Conservation (phyloP, 345 rosid species). For the Combretum micranthum region DNA sequence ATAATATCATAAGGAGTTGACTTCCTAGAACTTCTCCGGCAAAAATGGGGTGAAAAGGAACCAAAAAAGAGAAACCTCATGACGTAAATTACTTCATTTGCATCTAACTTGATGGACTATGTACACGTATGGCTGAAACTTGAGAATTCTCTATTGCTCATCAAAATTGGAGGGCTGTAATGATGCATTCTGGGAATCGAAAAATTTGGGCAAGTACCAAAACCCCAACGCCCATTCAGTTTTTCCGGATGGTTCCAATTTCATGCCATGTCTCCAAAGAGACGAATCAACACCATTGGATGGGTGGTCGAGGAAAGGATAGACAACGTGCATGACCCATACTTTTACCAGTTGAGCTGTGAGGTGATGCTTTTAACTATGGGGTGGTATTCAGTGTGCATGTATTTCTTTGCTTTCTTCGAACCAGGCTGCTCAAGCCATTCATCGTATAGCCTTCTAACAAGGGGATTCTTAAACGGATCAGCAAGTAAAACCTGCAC, state of each 20-base stretch:
- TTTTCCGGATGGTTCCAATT: not conserved
- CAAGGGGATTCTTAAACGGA: conserved; percentile 70
- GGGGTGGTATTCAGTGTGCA: conserved; percentile 88
- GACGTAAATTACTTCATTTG: too few relatives aligned
- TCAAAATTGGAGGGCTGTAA: conserved; percentile 32
- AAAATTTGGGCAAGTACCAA: not conserved
- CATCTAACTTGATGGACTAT: too few relatives aligned
- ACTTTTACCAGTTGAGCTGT: conserved; percentile 76
- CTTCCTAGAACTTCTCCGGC: too few relatives aligned
- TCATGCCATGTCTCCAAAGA: not conserved
- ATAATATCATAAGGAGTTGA: too few relatives aligned
- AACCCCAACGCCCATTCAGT: not conserved
- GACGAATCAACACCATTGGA: not conserved
- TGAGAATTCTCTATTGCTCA: conserved; percentile 7
- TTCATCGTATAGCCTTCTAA: conserved; percentile 56
- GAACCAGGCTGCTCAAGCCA: conserved; percentile 94
- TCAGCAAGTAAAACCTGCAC: conserved; percentile 48
- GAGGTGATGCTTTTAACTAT: conserved; percentile 65
- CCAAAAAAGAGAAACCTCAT: too few relatives aligned
- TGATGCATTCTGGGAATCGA: conserved; percentile 6
- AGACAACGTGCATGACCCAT: not conserved
- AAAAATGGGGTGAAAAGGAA: too few relatives aligned
- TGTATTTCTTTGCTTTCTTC: conserved; percentile 49
- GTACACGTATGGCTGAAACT: too few relatives aligned
- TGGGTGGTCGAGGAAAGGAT: not conserved